These are phyloP conservation scores for Diutina mesorugosa DNA, from an alignment of 1,139 yeast genomes.

Conservation along the genomic window DNA sequence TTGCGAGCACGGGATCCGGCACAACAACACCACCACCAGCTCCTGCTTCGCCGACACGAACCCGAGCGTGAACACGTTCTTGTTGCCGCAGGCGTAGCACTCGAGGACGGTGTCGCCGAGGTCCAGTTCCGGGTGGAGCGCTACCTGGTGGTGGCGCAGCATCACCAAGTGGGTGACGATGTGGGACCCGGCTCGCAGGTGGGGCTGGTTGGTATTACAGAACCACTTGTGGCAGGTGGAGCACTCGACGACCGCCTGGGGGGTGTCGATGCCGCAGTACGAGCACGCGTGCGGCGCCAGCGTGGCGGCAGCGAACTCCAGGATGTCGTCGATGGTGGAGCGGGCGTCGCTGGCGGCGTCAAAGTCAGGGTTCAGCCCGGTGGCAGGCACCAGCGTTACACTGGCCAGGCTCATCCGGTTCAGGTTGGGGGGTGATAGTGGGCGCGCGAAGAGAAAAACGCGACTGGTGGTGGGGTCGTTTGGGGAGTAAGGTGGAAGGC, in stretches of 20 bases:
- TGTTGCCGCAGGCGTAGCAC: slow-evolving; percentile 84
- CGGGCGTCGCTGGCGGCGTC: neutral
- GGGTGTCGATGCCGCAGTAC: slow-evolving; percentile 67
- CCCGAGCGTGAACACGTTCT: slow-evolving; percentile 72
- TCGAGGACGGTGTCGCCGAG: slow-evolving; percentile 78
- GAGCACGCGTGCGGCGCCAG: slow-evolving; percentile 22
- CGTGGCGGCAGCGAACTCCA: neutral
- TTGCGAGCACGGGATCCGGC: slow-evolving; percentile 86
- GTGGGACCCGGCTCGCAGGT: slow-evolving; percentile 59
- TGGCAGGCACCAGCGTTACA: neutral
- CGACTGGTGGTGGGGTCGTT: neutral
- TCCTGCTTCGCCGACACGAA: slow-evolving; percentile 82
- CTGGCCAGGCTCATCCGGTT: neutral
- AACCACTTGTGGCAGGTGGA: slow-evolving; percentile 78
- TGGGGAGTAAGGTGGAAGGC: too few relatives aligned
- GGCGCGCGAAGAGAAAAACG: neutral
- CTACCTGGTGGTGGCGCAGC: slow-evolving; percentile 65
- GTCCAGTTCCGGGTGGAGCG: slow-evolving; percentile 69
- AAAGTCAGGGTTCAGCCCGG: neutral
- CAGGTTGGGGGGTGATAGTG: neutral
- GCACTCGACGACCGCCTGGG: slow-evolving; percentile 65
- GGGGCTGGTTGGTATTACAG: slow-evolving; percentile 47
- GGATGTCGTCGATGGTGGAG: neutral
- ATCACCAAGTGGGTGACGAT: slow-evolving; percentile 77
- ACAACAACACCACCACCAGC: slow-evolving; percentile 74